Percentiles rank a stretch among this genome's conserved stretches.
Conservation (phyloP, 192 early-diverging fungal genomes). For the Dispira parvispora region DNA sequence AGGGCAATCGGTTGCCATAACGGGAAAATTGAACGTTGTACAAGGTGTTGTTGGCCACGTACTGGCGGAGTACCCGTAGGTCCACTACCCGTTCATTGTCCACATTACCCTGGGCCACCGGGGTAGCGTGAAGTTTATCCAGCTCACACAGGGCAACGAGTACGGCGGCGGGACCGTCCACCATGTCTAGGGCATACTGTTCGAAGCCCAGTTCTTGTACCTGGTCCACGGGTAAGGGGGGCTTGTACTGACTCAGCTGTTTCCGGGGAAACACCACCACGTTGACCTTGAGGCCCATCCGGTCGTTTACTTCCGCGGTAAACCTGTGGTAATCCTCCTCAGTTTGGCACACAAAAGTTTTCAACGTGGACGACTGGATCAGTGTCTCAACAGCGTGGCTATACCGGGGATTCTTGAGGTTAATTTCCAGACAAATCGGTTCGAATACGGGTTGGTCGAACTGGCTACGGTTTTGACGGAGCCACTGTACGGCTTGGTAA, state of each 20-base stretch:
- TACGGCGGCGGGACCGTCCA: conserved; percentile 53
- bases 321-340: conserved; percentile 61
- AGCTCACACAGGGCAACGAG: conserved; percentile 44
- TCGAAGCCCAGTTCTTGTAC: conserved; percentile 51
- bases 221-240: conserved; percentile 17
- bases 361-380: conserved; percentile 24
- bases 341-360: conserved; percentile 67
- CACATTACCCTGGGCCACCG: conserved; percentile 19
- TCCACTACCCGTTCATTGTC: conserved; percentile 19
- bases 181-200: conserved; percentile 49
- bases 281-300: conserved; percentile 36
- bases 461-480: conserved; percentile 36
- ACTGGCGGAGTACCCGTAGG: conserved; percentile 18
- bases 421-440: conserved; percentile 54
- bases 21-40: conserved; percentile 18
- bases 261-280: conserved; percentile 26
- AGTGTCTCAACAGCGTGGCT: conserved; percentile 49
- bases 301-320: conserved; percentile 44
- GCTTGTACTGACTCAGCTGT: conserved; percentile 16
- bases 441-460: conserved; percentile 58
- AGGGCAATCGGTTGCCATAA: conserved; percentile 17
- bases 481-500: conserved; percentile 46
- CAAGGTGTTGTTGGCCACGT: conserved; percentile 22
- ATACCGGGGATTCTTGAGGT: conserved; percentile 41
- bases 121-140: conserved; percentile 37